Base-by-base conservation (phyloP, 176 grass and related monocot genomes). In the Dendrocalamus sinicus region DNA sequence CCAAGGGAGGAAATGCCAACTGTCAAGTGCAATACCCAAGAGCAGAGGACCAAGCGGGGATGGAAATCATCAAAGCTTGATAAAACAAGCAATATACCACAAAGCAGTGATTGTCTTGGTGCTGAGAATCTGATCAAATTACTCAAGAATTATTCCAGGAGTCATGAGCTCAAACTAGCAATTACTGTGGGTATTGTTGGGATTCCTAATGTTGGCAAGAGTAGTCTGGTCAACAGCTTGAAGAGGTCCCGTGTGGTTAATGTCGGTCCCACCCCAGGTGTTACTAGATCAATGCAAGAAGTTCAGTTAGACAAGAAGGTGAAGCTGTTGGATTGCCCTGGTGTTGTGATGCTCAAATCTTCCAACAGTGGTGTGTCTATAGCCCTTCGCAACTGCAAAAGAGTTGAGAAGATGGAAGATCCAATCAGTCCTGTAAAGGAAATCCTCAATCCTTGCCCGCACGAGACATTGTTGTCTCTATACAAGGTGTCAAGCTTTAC, bases 191-290 rank as follows among this genome's bases (percentile, higher is more conserved):
- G 96, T 73, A 94, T 99, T 86, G 96, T 96, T 72, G 96, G 96
- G 30, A 88, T 99, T 81, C 96, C 96, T 55, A 99, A 96, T 94
- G 93, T 96, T 63, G 96, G 96, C 78, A 99, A 99, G 91, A 99
- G 92, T 75, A 96, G 93, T 81, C 84, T 96, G 71, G 94, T 99
- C 71, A 99, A 99, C 87, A 96, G 96, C 83, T 87, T 98, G 79
- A 99, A 99, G 86, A 99, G 93, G 54, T 92, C 96, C 26, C 90
- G 85, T 73, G 96, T 92, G 59, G 96, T 95, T 72, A 99, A 99
- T 88, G 91, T 94, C 9, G 90, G 96, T 64, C 88, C 93, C 58
- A 94, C 96, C 83, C 93, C 96, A 76, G 96, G 96, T 22, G 81
- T 99, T 70, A 99, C 93, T 81, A 93, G 89, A 81, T 94, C 96